These are phyloP conservation scores for Sordariomycetes sp. DNA, from an alignment of 2,329 filamentous ascomycete species.

Conservation along the genomic window DNA sequence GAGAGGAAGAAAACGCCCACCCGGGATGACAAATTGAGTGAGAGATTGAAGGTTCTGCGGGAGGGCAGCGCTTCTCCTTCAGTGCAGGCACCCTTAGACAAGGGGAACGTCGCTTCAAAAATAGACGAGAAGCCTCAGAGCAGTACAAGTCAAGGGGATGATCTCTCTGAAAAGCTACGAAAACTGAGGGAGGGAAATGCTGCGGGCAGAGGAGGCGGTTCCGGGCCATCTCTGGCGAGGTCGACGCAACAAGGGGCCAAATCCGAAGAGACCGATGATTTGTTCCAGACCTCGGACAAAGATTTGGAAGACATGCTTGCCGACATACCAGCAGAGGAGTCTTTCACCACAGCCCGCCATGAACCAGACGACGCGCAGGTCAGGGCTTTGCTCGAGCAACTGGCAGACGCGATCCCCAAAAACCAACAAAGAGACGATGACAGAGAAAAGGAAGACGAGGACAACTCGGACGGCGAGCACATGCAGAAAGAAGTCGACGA, in stretches of 20 bases:
- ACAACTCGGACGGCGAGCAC: slow-evolving; percentile 41
- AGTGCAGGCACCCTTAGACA: slow-evolving; percentile 3
- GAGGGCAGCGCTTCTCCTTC: slow-evolving; percentile 21
- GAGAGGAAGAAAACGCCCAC: slow-evolving; percentile 32
- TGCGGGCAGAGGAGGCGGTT: too few species aligned
- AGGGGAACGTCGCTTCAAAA: background rate
- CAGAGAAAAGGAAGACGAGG: slow-evolving; percentile 13
- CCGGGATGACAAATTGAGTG: slow-evolving; percentile 40
- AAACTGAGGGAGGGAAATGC: too few species aligned
- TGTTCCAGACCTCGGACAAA: slow-evolving; percentile 40
- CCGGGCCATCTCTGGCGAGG: too few species aligned
- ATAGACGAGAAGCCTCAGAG: background rate
- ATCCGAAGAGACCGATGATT: slow-evolving; percentile 25
- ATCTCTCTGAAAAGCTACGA: too few species aligned
- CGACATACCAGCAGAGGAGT: slow-evolving; percentile 26
- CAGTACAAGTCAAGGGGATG: background rate
- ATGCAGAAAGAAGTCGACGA: slow-evolving; percentile 35
- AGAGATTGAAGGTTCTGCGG: slow-evolving; percentile 41
- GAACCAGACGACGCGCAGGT: slow-evolving; percentile 22
- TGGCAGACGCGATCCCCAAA: slow-evolving; percentile 22
- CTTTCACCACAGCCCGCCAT: slow-evolving; percentile 10
- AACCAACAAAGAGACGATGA: slow-evolving; percentile 9
- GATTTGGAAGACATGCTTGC: slow-evolving; percentile 42
- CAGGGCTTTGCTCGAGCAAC: slow-evolving; percentile 24
- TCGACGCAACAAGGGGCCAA: too few species aligned